Percentiles rank a stretch among this genome's conserved stretches.
These are phyloP conservation scores for Suhomyces bribrorum DNA, from an alignment of 1,139 yeast species.

Conservation along the genomic window DNA sequence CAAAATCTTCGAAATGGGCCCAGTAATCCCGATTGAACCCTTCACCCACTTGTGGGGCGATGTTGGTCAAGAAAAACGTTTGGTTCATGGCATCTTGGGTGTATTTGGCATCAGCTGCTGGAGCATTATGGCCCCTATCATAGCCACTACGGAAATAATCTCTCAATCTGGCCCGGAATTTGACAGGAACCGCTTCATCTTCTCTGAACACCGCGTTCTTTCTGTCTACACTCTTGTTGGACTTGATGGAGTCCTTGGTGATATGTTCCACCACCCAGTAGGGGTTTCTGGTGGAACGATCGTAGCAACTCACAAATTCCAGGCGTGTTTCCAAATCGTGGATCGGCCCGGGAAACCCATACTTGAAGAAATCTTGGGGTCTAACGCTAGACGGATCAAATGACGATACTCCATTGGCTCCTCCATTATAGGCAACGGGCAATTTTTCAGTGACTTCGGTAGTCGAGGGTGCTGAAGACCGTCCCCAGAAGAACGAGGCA, in stretches of 20 bases:
- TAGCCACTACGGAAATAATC: constrained; percentile 95
- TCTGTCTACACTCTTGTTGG: constrained; percentile 61
- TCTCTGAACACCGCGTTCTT: constrained; percentile 81
- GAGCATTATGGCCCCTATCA: constrained; percentile 97
- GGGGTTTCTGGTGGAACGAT: constrained; percentile 83
- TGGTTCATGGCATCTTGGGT: constrained; percentile 92
- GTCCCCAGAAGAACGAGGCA: constrained; percentile 48
- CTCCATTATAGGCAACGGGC: constrained; percentile 18
- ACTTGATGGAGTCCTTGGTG: constrained; percentile 66
- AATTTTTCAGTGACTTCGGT: constrained; percentile 14
- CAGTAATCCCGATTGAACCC: constrained; percentile 96
- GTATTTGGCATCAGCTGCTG: constrained; percentile 96
- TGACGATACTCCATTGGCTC: constrained; percentile 15
- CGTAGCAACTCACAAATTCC: constrained; percentile 84
- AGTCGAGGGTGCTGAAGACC: constrained; percentile 22
- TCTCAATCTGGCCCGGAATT: constrained; percentile 70
- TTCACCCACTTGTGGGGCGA: constrained; percentile 96
- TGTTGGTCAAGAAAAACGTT: constrained; percentile 84
- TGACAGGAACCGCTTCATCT: constrained; percentile 79
- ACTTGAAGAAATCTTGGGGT: constrained; percentile 78
- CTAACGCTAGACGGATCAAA: constrained; percentile 43
- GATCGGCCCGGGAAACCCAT: constrained; percentile 93
- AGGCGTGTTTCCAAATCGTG: constrained; percentile 75
- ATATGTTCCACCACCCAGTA: constrained; percentile 89
- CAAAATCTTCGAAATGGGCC: constrained; percentile 95